Evolutionary conservation across 2,329 filamentous ascomycete species (phyloP), one percentile per base, ranked within the genome.

Genomic region (Elsinoe fawcettii): DNA sequence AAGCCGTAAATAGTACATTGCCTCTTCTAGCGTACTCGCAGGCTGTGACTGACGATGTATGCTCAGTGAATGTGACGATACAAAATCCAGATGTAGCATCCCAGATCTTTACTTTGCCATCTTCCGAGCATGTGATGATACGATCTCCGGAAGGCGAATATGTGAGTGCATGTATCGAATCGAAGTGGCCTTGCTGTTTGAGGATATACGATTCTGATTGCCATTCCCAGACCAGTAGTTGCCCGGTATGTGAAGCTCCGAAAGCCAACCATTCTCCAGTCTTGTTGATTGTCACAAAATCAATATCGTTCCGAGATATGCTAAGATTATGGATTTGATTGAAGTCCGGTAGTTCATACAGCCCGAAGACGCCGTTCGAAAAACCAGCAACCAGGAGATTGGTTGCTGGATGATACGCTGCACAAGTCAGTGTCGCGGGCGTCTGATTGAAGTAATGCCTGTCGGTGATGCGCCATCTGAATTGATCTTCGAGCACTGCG

Each of bases 211-310:
- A 97, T 72, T 99, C 95, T 0, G 93, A 99, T 69, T 97, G 92
- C 91, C 95, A 99, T 71, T 99, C 93, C 93, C 93, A 99, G 3
- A 99, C 93, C 3, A 99, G 76, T n/a, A 99, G 78, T 69, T 99
- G 93, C 0, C 95, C 95, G 4, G 96, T 80, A 66, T 95, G 95
- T 1, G 93, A 95, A 0, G 95, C 93, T 12, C 92, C 93, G 70
- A 99, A 96, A 0, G 95, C 95, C 20, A 99, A 76, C 93, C 93
- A 99, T 74, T 97, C 92, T 55, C 93, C 93, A 30, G 86, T 88
- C 70, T 88, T 87, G 74, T 97, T 99, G 67, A 96, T 90, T 0
- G 90, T 89, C 57, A 97, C 89, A 66, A 88, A 90, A 68, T 97
- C 92, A 61, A 99, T 96, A 63, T 95, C 88, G 66, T 93, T 96